Base-by-base conservation (phyloP, 2,329 filamentous ascomycete species). In the Rasamsonia emersonii region DNA sequence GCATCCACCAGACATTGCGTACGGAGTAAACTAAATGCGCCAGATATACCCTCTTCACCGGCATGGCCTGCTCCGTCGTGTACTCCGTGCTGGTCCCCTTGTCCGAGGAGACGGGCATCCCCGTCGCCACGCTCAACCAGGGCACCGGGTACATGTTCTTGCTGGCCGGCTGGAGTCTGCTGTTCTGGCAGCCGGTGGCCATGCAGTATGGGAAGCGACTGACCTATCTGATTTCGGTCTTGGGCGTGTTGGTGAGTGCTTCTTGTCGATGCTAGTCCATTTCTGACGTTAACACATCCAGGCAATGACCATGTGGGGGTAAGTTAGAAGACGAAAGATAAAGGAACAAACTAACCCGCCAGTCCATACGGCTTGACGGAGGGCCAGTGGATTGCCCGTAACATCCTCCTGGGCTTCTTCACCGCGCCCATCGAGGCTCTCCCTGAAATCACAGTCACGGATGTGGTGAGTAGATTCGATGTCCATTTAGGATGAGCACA, bases 161-260 rank as follows among this genome's bases (percentile, higher is more conserved):
- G 11, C 41, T 66, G 8, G 56, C 59, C 2, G 62, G 62, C 14
- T 68, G 64, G 62, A 61, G 60, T 0, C 46, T 62, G 11, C 34
- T 67, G 1, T 58, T 67, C 30, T 68, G 65, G 65, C 65, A 68
- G 38, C 61, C 64, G 0, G 57, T 67, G 32, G 61, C 64, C 2
- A 42, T 64, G 39, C 58, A 63, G 25, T 67, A 61, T 44, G 64
- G 64, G 14, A 59, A 59, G 36, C 47, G 56, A 4, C 36, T 55
- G 33, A 55, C 52, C 1, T 59, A 55, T 35, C 24, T 60, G 4
- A 6, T 58, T 3, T 59, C 56, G 0, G 29, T 59, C 28, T 25
- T 46, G 9, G 56, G 55, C 4, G 46, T 50, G 5, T 26, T 58
- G 39, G 56, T 58, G 37, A 41, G 53, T 39, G 2, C 2, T 18